Conservation (phyloP, 179 eudicot species). For the Heliamphora ciliata region DNA sequence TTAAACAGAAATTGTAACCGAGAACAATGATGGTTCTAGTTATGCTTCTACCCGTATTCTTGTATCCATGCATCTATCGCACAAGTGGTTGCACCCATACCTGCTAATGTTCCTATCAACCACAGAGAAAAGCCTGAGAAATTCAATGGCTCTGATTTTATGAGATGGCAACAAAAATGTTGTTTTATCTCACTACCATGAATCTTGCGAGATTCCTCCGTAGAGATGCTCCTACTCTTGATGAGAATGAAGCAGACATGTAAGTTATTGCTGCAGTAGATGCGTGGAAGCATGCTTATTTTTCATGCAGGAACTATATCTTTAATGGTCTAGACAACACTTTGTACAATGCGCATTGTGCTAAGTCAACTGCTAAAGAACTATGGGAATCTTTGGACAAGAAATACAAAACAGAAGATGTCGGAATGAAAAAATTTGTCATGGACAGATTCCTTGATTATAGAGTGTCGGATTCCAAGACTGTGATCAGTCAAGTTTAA, state of each 20-base stretch:
- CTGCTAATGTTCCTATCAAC: no score
- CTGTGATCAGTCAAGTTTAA: not conserved
- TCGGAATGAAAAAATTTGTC: not conserved
- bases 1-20: no score
- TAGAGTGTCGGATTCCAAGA: not conserved
- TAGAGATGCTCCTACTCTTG: not conserved
- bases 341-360: not conserved
- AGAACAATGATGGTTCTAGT: no score
- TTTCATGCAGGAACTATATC: not conserved
- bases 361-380: not conserved
- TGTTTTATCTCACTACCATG: not conserved
- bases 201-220: no score
- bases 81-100: no score
- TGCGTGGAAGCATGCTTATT: not conserved
- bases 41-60: no score
- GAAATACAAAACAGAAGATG: not conserved
- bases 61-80: no score
- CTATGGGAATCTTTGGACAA: not conserved
- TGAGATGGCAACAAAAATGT: not conserved
- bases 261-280: not conserved
- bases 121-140: no score
- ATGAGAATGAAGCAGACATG: not conserved
- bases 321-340: not conserved
- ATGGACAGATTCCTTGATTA: not conserved
- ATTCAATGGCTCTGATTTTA: no score